Percentiles rank a stretch among this genome's conserved stretches.
phyloP scores from a whole-genome alignment of 2,329 filamentous ascomycete species.

The Emericellopsis cladophorae region DNA sequence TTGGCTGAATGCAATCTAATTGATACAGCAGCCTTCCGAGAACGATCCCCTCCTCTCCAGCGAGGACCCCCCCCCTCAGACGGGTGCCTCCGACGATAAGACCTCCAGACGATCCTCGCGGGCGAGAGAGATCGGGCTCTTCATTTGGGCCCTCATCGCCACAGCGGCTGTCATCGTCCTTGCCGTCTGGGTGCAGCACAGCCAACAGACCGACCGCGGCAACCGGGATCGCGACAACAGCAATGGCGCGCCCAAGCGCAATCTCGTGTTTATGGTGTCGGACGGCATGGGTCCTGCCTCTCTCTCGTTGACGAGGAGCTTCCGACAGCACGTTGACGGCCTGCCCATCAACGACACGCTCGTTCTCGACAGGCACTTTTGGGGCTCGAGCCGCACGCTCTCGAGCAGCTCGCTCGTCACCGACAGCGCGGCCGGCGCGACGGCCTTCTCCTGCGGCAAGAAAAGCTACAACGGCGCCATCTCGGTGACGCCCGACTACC shows the following conservation, averaged over 20 bases:
- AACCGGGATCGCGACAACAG: slow-evolving; percentile 5
- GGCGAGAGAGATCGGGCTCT: slow-evolving; percentile 60
- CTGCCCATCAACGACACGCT: slow-evolving; percentile 67
- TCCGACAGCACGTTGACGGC: slow-evolving; percentile 62
- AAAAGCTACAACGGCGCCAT: slow-evolving; percentile 99
- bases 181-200: slow-evolving; percentile 66
- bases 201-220: slow-evolving; percentile 32
- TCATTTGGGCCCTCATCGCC: slow-evolving; percentile 71
- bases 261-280: slow-evolving; percentile 97
- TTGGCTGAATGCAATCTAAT: too few relatives aligned
- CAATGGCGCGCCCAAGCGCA: slow-evolving; percentile 49
- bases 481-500: slow-evolving; percentile 70
- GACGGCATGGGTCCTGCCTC: slow-evolving; percentile 97
- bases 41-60: slow-evolving; percentile 28
- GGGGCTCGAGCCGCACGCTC: slow-evolving; percentile 79
- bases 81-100: slow-evolving; percentile 12
- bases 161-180: slow-evolving; percentile 69
- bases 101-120: slow-evolving; percentile 21
- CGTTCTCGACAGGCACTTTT: slow-evolving; percentile 74
- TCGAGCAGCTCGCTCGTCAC: slow-evolving; percentile 79
- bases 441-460: slow-evolving; percentile 80
- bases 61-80: slow-evolving; percentile 15
- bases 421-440: slow-evolving; percentile 93
- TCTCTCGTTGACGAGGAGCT: slow-evolving; percentile 75
- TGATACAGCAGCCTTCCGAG: slow-evolving; percentile 20